Percentiles rank a stretch among this genome's conserved stretches.
These are phyloP conservation scores for Leptographium galeiforme DNA, from an alignment of 2,329 filamentous ascomycete genomes.

Conservation along the genomic window DNA sequence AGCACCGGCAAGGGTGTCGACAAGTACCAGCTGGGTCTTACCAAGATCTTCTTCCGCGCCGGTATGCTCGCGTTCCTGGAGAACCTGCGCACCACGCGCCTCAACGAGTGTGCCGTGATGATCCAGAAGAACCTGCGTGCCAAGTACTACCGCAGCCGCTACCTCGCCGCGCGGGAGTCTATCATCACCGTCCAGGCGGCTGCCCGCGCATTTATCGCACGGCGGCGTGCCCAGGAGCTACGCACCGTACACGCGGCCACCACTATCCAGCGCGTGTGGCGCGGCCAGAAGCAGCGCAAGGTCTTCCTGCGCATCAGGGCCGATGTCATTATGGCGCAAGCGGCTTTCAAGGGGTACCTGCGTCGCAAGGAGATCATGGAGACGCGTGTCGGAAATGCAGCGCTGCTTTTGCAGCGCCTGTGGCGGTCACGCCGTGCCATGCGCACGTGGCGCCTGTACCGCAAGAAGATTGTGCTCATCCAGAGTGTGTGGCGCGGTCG, in stretches of 20 bases:
- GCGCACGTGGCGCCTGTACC: slow-evolving; percentile 73
- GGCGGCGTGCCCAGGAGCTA: slow-evolving; percentile 65
- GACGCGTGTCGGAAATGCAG: slow-evolving; percentile 83
- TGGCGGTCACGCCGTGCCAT: slow-evolving; percentile 75
- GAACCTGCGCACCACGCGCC: slow-evolving; percentile 75
- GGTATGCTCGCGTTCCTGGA: slow-evolving; percentile 98
- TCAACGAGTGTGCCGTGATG: slow-evolving; percentile 91
- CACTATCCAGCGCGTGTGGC: slow-evolving; percentile 90
- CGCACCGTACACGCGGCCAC: slow-evolving; percentile 78
- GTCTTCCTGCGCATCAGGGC: slow-evolving; percentile 63
- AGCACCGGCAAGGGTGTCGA: slow-evolving; percentile 62
- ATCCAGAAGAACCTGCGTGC: slow-evolving; percentile 97
- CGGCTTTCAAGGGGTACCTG: slow-evolving; percentile 81
- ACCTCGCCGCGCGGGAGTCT: slow-evolving; percentile 71
- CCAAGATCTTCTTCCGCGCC: slow-evolving; percentile 98
- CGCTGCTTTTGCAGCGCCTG: slow-evolving; percentile 74
- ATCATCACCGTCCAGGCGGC: slow-evolving; percentile 71
- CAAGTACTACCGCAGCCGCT: slow-evolving; percentile 88
- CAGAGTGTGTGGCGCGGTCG: slow-evolving; percentile 90
- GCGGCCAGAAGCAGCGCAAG: slow-evolving; percentile 80
- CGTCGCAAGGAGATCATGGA: slow-evolving; percentile 87
- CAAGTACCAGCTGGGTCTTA: slow-evolving; percentile 94
- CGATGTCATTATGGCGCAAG: slow-evolving; percentile 79
- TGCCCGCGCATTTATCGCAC: slow-evolving; percentile 63
- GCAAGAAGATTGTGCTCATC: slow-evolving; percentile 75